phyloP scores from a whole-genome alignment of 176 grass and related monocot genomes.

The Echinochloa phyllopogon region DNA sequence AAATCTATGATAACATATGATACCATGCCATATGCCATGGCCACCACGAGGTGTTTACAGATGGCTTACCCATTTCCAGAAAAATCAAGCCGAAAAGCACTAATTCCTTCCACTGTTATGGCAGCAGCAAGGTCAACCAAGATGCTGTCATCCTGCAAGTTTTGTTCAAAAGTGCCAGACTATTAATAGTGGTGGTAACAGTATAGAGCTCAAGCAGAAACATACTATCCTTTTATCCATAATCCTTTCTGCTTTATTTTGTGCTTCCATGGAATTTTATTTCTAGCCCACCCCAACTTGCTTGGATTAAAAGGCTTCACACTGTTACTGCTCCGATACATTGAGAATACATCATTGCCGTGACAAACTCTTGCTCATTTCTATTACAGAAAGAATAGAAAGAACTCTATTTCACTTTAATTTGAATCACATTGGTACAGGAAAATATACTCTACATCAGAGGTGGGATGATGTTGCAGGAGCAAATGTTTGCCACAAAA shows the following conservation, averaged over 20 bases:
- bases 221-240: background rate
- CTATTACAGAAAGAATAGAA: constrained; percentile 2
- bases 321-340: background rate
- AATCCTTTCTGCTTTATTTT: background rate
- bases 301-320: background rate
- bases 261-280: background rate
- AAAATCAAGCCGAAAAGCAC: constrained; percentile 91
- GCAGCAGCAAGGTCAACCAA: constrained; percentile 65
- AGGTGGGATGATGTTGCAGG: background rate
- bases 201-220: background rate
- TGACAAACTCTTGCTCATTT: background rate
- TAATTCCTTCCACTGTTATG: constrained; percentile 56
- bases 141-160: constrained; percentile 78
- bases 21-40: constrained; percentile 4
- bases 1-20: background rate
- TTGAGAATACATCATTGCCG: background rate
- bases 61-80: constrained; percentile 83
- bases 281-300: background rate
- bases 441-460: background rate
- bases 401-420: background rate
- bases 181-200: background rate
- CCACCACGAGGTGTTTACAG: background rate
- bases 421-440: background rate
- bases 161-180: constrained; percentile 30
- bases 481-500: background rate